Conservation (phyloP, 1,284 basidiomycete genomes). For the Abortiporus biennis region DNA sequence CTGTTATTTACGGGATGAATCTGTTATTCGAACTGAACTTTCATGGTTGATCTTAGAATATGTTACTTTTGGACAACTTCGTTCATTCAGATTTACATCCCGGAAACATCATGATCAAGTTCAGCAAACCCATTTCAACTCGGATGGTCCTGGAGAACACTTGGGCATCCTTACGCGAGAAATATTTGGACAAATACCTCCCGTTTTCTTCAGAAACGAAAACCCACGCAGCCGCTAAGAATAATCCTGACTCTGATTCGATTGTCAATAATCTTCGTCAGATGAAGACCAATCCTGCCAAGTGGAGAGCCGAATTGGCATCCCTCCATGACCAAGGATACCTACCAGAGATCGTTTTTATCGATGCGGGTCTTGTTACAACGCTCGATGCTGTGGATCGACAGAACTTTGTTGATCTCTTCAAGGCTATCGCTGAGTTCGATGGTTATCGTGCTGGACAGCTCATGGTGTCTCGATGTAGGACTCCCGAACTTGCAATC, state of each 20-base stretch:
- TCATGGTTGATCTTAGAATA: slow-evolving; percentile 81
- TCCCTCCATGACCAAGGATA: slow-evolving; percentile 70
- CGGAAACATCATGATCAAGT: slow-evolving; percentile 98
- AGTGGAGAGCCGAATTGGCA: slow-evolving; percentile 73
- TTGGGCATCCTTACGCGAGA: slow-evolving; percentile 32
- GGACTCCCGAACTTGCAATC: slow-evolving; percentile 86
- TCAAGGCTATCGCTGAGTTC: slow-evolving; percentile 92
- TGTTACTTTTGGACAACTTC: slow-evolving; percentile 98
- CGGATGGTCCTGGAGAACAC: slow-evolving; percentile 53
- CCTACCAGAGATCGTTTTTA: slow-evolving; percentile 91
- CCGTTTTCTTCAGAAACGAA: slow-evolving; percentile 32
- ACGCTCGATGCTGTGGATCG: slow-evolving; percentile 80
- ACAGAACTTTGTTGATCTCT: slow-evolving; percentile 93
- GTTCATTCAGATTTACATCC: slow-evolving; percentile 94
- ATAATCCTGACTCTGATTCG: slow-evolving; percentile 36
- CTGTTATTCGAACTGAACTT: too few relatives aligned
- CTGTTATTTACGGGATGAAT: not conserved
- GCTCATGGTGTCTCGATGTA: slow-evolving; percentile 94
- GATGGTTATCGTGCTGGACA: slow-evolving; percentile 94
- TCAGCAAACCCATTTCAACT: slow-evolving; percentile 74
- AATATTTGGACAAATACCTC: slow-evolving; percentile 10
- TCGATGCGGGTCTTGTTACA: slow-evolving; percentile 94
- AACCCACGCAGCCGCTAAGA: not conserved
- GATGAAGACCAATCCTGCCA: slow-evolving; percentile 48
- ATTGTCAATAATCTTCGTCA: slow-evolving; percentile 67